Percentiles rank a stretch among this genome's conserved stretches.
phyloP scores from a whole-genome alignment of 257 asterid genomes.

The Penstemon eatonii region DNA sequence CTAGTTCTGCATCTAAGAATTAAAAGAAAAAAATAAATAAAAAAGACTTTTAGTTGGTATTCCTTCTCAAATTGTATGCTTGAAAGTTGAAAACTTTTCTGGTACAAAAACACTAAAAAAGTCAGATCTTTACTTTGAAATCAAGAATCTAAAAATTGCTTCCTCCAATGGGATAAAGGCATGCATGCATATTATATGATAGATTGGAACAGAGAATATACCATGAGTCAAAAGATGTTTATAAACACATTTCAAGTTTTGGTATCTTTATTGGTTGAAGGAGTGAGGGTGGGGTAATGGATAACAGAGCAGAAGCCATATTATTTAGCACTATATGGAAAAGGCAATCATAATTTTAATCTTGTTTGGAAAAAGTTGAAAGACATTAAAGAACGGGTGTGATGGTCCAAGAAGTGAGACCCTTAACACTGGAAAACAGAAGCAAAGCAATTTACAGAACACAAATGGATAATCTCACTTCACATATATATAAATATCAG shows the following conservation, averaged over 20 bases:
- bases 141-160: slow-evolving; percentile 18
- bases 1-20: neutral
- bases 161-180: neutral
- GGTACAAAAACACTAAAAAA: neutral
- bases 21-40: neutral
- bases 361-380: neutral
- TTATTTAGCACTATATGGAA: neutral
- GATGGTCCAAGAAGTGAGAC: slow-evolving; percentile 15
- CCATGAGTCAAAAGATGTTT: slow-evolving; percentile 1
- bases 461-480: too few relatives aligned
- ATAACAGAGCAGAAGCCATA: neutral
- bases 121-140: neutral
- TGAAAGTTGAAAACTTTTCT: neutral
- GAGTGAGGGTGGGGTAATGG: neutral
- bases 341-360: neutral
- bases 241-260: neutral
- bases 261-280: neutral
- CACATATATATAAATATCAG: too few relatives aligned
- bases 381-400: neutral
- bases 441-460: neutral
- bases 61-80: neutral
- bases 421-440: neutral
- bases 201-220: neutral
- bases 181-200: slow-evolving; percentile 19
- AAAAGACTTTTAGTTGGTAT: neutral